Evolutionary conservation across 768 basidiomycete genomes (phyloP), one percentile per base, ranked within the genome.

Genomic region (Dacryopinax spathularia): DNA sequence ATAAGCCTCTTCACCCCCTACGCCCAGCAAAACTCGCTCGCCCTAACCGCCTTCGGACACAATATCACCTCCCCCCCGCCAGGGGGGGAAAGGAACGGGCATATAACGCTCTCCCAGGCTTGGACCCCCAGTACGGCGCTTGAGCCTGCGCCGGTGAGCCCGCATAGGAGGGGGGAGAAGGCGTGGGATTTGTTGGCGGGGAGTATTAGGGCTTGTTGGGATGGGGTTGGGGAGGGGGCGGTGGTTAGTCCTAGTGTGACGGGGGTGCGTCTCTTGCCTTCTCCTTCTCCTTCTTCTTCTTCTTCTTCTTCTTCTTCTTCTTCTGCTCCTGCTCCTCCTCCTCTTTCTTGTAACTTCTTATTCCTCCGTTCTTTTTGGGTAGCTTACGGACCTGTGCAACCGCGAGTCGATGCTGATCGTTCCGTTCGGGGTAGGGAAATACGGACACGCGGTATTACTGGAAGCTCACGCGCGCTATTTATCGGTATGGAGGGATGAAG

Each of bases 141-240:
- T 9, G 84, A 87, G 67, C 87, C 86, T 16, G 86, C 88, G 2
- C 86, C 86, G 0, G 73, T 86, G 35, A 82, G 86, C 20, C 77
- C 80, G 1, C 48, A 56, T 29, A 56, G 25, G 48, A 56, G 18
- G 48, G 48, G 48, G 5, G 69, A 75, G 10, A 76, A 78, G 29
- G 75, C 56, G 2, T 87, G 78, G 65, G 72, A 75, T 60, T 66
- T 86, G 10, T 75, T 86, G 22, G 81, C 84, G 35, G 86, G 84
- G 13, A 84, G 81, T 1, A 87, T 87, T 69, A 84, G 82, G 67
- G 59, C 77, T 77, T 76, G 44, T 31, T 67, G 62, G 69, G 48
- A 56, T 29, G 48, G 31, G 9, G 25, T 29, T 6, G 48, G 31
- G 48, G 48, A 29, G 4, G 48, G 48, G 3, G 48, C 48, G 3